Conservation (phyloP, 2,329 filamentous ascomycete species). For the Monilinia fructicola region DNA sequence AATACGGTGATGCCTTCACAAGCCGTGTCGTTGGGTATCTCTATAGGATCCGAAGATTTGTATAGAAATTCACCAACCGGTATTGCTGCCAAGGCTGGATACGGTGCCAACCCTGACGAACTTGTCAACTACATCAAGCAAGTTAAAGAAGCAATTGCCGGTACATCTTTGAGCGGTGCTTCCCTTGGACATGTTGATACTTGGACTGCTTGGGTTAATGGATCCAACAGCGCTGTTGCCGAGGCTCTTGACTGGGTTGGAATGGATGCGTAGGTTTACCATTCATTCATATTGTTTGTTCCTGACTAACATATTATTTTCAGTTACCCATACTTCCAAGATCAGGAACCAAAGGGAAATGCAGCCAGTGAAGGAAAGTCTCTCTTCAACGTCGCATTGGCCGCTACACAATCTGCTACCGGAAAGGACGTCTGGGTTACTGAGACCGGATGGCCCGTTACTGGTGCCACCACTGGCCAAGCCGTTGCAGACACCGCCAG, state of each 20-base stretch:
- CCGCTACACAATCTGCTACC: constrained; percentile 57
- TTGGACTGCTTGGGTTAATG: constrained; percentile 77
- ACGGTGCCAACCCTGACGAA: constrained; percentile 61
- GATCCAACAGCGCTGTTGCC: constrained; percentile 68
- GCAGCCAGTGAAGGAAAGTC: constrained; percentile 60
- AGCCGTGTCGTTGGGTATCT: constrained; percentile 77
- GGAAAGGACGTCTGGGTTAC: constrained; percentile 80
- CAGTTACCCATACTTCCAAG: constrained; percentile 76
- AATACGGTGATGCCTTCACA: constrained; percentile 66
- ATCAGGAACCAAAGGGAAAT: constrained; percentile 67
- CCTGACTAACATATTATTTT: neutral
- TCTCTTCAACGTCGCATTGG: constrained; percentile 68
- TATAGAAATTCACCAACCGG: constrained; percentile 77
- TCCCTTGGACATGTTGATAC: constrained; percentile 85
- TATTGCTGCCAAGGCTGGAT: constrained; percentile 58
- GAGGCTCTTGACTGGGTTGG: constrained; percentile 75
- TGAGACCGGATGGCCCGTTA: constrained; percentile 84
- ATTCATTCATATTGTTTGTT: too few species aligned
- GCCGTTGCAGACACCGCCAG: constrained; percentile 65
- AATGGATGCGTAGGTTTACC: constrained; percentile 59
- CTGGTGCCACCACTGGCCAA: constrained; percentile 60
- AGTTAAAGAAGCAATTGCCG: constrained; percentile 62
- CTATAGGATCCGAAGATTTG: constrained; percentile 82
- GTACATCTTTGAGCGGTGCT: constrained; percentile 57
- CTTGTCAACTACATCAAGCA: constrained; percentile 70